Evolutionary conservation across 495 filamentous ascomycete species (phyloP), one percentile per base, ranked within the genome.

Genomic region (Aspergillus hancockii): DNA sequence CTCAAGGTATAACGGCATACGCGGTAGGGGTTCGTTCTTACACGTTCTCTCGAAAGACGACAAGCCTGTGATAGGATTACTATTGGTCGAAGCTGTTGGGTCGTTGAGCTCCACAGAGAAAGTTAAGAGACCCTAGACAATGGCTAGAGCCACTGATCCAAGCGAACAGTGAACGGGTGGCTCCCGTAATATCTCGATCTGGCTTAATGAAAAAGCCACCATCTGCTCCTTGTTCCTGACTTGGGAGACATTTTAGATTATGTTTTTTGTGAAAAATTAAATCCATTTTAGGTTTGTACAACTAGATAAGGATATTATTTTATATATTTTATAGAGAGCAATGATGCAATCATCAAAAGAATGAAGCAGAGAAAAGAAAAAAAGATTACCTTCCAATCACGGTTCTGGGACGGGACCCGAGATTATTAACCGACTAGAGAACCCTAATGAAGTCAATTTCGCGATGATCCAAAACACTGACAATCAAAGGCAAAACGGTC

Each of bases 61-160:
- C 7, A 45, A 45, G 41, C 21, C 43, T 47, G 43, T n/a, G 18
- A 23, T 47, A 22, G 3, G 43, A 10, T n/a, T 47, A 9, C 12
- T 10, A 23, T 47, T 47, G 43, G 43, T 22, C 21, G 13, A 8
- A 47, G 43, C 21, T 23, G 21, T 47, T 22, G 43, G 19, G 43
- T 23, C 43, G 18, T 47, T 1, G 1, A 23, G 6, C 19, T 1
- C 43, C 23, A 47, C 19, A 16, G 6, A 4, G 3, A 47, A 47
- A 23, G 43, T 8, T 47, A 47, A 47, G 18, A n/a, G 43, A 47
- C 8, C 18, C 21, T 34, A n/a, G n/a, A 28, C 51, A 53, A n/a
- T 38, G 32, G 51, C 32, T 19, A 54, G 52, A 54, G 23, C 36
- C 52, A 38, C 22, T 54, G 52, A 25, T 54, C 19, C 43, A 10